Percentiles rank a stretch among this genome's conserved stretches.
phyloP scores from a whole-genome alignment of 768 basidiomycete genomes.

The Russula griseocarnosa region DNA sequence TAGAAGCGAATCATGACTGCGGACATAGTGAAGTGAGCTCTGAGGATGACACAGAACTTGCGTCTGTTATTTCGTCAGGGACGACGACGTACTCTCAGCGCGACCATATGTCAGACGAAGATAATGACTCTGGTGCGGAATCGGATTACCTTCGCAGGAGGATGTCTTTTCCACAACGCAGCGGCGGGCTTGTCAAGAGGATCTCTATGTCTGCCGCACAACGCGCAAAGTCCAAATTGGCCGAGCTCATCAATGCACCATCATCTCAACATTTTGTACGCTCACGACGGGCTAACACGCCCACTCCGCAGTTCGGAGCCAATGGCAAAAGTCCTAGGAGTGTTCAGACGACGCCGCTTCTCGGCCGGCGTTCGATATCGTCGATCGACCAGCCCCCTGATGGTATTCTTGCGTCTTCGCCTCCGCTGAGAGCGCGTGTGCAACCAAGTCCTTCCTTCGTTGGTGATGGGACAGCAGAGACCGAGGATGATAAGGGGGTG shows the following conservation, averaged over 20 bases:
- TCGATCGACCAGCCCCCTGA: constrained; percentile 3
- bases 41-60: constrained; percentile 46
- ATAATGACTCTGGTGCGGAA: constrained; percentile 28
- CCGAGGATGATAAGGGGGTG: constrained; percentile 54
- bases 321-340: constrained; percentile 1
- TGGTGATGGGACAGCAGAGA: constrained; percentile 38
- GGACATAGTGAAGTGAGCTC: constrained; percentile 21
- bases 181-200: constrained; percentile 25
- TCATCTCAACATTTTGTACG: constrained; percentile 12
- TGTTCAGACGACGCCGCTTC: constrained; percentile 22
- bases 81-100: constrained; percentile 42
- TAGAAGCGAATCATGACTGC: constrained; percentile 34
- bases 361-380: neutral
- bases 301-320: neutral
- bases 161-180: constrained; percentile 12
- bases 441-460: constrained; percentile 25
- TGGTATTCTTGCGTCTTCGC: neutral
- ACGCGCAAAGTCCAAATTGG: constrained; percentile 28
- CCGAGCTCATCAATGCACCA: constrained; percentile 18
- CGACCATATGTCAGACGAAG: constrained; percentile 21
- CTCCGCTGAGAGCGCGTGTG: constrained; percentile 2
- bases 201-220: constrained; percentile 27
- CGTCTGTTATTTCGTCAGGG: constrained; percentile 52
- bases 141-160: constrained; percentile 19
- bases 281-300: constrained; percentile 4